Evolutionary conservation across 257 asterid genomes (phyloP).

Genomic region (Solanum chmielewskii): DNA sequence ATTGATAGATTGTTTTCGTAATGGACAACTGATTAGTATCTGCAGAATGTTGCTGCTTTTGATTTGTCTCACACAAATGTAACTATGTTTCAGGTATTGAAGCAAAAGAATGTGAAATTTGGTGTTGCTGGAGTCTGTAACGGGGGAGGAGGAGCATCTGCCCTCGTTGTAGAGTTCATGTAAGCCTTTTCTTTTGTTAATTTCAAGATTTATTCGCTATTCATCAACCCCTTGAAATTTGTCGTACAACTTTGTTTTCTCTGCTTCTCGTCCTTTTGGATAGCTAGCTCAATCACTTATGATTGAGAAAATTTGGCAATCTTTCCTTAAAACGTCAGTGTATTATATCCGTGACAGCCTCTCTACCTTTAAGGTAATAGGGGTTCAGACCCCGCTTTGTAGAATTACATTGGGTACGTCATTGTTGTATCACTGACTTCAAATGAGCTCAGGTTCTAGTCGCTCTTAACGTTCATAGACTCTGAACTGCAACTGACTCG

Average conservation of each 20-base stretch:
- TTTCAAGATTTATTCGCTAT: slow-evolving; percentile 6
- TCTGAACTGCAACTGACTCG: neutral
- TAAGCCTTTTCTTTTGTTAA: slow-evolving; percentile 14
- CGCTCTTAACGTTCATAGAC: neutral
- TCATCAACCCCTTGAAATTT: neutral
- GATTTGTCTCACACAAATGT: neutral
- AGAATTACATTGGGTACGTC: neutral
- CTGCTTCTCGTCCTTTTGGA: neutral
- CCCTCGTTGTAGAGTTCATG: slow-evolving; percentile 68
- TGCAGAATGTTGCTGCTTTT: neutral
- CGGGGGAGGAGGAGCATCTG: slow-evolving; percentile 98
- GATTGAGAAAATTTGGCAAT: neutral
- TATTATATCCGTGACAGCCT: neutral
- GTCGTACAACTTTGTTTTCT: neutral
- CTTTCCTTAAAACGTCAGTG: neutral
- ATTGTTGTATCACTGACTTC: neutral
- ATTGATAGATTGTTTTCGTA: neutral
- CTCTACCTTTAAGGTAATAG: neutral
- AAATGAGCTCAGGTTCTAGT: neutral
- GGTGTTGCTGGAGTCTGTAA: slow-evolving; percentile 94
- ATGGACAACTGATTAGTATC: neutral
- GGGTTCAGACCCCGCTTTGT: neutral
- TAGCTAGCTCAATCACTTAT: neutral
- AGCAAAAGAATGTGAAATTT: slow-evolving; percentile 50
- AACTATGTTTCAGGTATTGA: slow-evolving; percentile 49